A percentile compares a stretch with the other conserved stretches of the same genome.
Conservation (phyloP, 2,329 filamentous ascomycete species). For the Fusarium redolens region DNA sequence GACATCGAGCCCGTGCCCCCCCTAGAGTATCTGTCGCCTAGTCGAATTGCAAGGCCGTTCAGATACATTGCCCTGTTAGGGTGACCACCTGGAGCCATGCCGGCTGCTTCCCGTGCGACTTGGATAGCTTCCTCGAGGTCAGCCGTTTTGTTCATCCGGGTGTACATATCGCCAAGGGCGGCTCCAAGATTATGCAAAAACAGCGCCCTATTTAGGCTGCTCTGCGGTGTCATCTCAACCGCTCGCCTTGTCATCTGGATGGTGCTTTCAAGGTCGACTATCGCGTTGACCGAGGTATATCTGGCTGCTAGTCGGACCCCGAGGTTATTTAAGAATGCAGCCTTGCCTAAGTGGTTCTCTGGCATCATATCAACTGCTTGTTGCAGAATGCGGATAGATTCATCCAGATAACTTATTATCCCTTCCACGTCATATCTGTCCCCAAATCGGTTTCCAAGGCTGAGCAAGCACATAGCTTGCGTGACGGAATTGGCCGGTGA, state of each 20-base stretch:
- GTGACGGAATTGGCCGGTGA: background rate
- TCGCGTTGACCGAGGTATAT: background rate
- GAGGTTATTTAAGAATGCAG: background rate
- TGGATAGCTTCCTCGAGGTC: background rate
- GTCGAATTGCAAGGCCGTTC: background rate
- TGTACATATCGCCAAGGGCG: background rate
- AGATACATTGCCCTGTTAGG: background rate
- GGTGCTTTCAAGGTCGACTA: background rate
- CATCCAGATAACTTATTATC: background rate
- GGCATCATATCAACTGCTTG: background rate
- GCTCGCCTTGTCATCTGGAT: background rate
- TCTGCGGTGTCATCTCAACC: background rate
- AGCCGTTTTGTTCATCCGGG: background rate
- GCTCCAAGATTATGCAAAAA: background rate
- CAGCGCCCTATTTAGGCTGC: background rate
- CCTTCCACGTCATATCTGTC: background rate
- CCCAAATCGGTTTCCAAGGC: background rate
- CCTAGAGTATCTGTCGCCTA: background rate
- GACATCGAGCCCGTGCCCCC: background rate
- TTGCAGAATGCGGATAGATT: background rate
- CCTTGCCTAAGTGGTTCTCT: background rate
- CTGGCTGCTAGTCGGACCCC: background rate
- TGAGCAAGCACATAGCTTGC: background rate
- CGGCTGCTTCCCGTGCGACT: background rate
- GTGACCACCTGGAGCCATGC: fast-evolving